Conservation (phyloP, 345 rosid genomes). For the Citrus reticulata region DNA sequence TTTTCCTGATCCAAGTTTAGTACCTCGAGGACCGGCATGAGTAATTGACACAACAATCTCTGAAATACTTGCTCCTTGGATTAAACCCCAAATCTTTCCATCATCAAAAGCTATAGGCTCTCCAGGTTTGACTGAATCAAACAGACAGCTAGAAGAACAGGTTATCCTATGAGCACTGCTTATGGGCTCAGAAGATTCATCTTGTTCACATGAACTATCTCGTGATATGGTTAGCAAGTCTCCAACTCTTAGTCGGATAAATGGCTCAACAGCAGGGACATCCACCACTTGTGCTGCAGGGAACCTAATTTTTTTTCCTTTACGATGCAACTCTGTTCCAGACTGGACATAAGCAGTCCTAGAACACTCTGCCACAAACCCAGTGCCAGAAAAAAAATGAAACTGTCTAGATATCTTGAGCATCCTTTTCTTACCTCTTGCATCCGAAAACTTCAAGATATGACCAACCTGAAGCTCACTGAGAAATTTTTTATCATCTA, state of each 20-base stretch:
- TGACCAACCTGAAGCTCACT: constrained; percentile 44
- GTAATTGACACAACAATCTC: constrained; percentile 61
- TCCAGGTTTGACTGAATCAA: constrained; percentile 60
- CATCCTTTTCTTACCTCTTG: constrained; percentile 55
- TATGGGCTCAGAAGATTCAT: constrained; percentile 19
- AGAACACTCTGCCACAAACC: constrained; percentile 52
- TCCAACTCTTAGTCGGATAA: constrained; percentile 54
- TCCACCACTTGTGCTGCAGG: constrained; percentile 45
- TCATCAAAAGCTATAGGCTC: constrained; percentile 67
- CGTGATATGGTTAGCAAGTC: constrained; percentile 52
- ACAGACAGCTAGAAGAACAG: constrained; percentile 58
- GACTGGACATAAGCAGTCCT: constrained; percentile 54
- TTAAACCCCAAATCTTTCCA: constrained; percentile 63
- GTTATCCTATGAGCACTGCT: constrained; percentile 43
- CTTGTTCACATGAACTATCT: constrained; percentile 27
- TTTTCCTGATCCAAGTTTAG: constrained; percentile 67
- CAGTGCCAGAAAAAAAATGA: constrained; percentile 48
- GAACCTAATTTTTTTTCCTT: constrained; percentile 49
- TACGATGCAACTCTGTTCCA: constrained; percentile 41
- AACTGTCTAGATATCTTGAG: constrained; percentile 42
- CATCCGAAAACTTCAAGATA: constrained; percentile 42
- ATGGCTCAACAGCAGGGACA: constrained; percentile 51
- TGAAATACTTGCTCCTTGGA: constrained; percentile 49
- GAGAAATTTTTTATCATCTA: constrained; percentile 43
- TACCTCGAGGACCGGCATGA: constrained; percentile 54